Base-by-base conservation (phyloP, 352 stramenopile genomes). In the Phytophthora citricola region DNA sequence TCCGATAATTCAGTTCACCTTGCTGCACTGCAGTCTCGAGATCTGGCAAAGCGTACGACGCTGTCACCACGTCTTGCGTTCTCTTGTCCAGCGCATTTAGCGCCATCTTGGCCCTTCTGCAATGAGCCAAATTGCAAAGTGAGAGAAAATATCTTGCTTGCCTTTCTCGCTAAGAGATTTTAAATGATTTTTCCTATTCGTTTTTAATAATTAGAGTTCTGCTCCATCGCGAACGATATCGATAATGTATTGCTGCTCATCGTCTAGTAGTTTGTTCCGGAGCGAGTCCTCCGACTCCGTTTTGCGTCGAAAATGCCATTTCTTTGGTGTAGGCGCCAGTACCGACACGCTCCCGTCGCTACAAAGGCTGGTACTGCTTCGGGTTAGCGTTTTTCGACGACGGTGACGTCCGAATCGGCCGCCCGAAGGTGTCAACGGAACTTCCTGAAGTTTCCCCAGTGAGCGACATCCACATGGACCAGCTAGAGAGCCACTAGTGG, bases 11-110 rank as follows among this genome's bases (percentile, higher is more conserved):
- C n/a, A n/a, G 20, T 27, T 15, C 46, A 92, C 87, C 81, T 88
- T 93, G 81, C 29, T 89, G 75, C 24, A 95, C 58, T 6, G 85
- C 87, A 7, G 75, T 69, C 24, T 79, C 69, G 9, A 95, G 63
- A 48, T 79, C 65, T 36, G 87, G 83, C 34, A 95, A 38, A 10
- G 74, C 67, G 48, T 92, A 89, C 27, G 87, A 81, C 7, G 85
- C 87, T 10, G 63, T 72, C 27, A 93, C 55, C 11, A 89, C 41
- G 22, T 81, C 76, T 12, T 71, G 70, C 7, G 77, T 86, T 46
- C 63, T 69, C 15, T 58, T 55, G 44, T 80, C 70, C 53, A 89
- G 31, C 8, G 55, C 46, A 27, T 69, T 59, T 49, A 88, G 41
- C 26, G 14, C 53, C 53, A 73, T 73, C n/a, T 4, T 52, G 15